These are phyloP conservation scores for Cardamine chenopodiifolia DNA, from an alignment of 345 rosid genomes.

Conservation along the genomic window DNA sequence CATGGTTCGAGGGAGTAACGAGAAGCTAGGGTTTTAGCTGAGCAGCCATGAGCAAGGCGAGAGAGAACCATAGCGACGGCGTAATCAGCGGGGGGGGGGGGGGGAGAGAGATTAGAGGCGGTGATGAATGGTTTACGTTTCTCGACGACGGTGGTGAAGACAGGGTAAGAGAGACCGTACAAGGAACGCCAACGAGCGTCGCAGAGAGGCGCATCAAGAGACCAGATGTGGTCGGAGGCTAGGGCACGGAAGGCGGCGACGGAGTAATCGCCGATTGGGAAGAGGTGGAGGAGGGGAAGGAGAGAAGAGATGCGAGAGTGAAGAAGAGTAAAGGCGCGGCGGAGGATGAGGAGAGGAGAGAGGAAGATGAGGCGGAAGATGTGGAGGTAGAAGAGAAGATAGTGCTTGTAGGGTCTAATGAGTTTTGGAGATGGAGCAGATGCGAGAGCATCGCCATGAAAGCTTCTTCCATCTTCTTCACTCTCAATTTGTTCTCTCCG, in stretches of 20 bases:
- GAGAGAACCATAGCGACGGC: slow-evolving; percentile 97
- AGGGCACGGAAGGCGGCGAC: slow-evolving; percentile 89
- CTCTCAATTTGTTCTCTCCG: slow-evolving; percentile 14
- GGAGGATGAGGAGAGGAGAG: slow-evolving; percentile 57
- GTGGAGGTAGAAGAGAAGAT: slow-evolving; percentile 60
- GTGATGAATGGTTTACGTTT: slow-evolving; percentile 86
- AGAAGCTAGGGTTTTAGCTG: slow-evolving; percentile 71
- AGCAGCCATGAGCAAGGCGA: slow-evolving; percentile 77
- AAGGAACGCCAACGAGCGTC: slow-evolving; percentile 92
- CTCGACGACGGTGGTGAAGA: slow-evolving; percentile 86
- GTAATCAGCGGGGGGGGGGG: slow-evolving; percentile 91
- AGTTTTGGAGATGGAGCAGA: slow-evolving; percentile 89
- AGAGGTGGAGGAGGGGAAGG: slow-evolving; percentile 55
- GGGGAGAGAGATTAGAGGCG: slow-evolving; percentile 89
- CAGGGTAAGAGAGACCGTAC: slow-evolving; percentile 87
- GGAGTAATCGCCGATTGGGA: slow-evolving; percentile 64
- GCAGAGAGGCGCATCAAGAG: slow-evolving; percentile 72
- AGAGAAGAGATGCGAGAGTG: slow-evolving; percentile 63
- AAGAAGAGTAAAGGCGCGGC: slow-evolving; percentile 59
- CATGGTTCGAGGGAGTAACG: slow-evolving; percentile 86
- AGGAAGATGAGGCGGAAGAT: slow-evolving; percentile 50
- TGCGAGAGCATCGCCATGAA: slow-evolving; percentile 84
- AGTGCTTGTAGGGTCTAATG: slow-evolving; percentile 71
- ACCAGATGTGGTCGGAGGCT: slow-evolving; percentile 88
- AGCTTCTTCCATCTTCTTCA: slow-evolving; percentile 72